phyloP scores from a whole-genome alignment of 257 asterid species.

The Plantago ovata region DNA sequence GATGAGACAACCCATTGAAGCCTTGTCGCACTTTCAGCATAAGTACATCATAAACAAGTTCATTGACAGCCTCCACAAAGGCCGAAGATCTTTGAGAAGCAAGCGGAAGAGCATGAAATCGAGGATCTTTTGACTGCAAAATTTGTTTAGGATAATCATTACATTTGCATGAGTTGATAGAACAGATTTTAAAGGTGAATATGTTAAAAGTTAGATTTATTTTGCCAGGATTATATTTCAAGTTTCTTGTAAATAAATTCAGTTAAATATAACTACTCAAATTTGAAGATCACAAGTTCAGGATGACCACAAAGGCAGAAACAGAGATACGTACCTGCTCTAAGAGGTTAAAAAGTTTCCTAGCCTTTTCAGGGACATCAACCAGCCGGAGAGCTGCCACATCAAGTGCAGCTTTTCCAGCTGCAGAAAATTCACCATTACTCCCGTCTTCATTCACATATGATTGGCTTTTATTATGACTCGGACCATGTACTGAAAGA shows the following conservation, averaged over 20 bases:
- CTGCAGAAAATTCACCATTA: slow-evolving; percentile 59
- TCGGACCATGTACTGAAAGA: slow-evolving; percentile 55
- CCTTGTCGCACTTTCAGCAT: slow-evolving; percentile 82
- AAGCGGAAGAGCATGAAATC: slow-evolving; percentile 94
- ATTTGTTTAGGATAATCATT: slow-evolving; percentile 12
- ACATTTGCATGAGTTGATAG: slow-evolving; percentile 9
- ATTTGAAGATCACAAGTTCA: neutral
- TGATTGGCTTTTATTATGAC: slow-evolving; percentile 53
- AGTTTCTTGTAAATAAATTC: neutral
- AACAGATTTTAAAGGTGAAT: neutral
- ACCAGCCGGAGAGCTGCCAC: slow-evolving; percentile 86
- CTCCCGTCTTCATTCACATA: slow-evolving; percentile 51
- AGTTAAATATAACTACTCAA: neutral
- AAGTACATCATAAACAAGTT: slow-evolving; percentile 93
- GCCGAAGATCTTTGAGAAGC: slow-evolving; percentile 87
- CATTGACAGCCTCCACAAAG: slow-evolving; percentile 90
- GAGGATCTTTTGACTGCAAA: slow-evolving; percentile 94
- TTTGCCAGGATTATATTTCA: neutral
- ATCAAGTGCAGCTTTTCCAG: slow-evolving; percentile 87
- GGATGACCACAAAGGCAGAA: slow-evolving; percentile 11
- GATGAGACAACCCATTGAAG: slow-evolving; percentile 62
- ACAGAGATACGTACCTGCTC: slow-evolving; percentile 65
- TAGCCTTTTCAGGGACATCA: slow-evolving; percentile 83
- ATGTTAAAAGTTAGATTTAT: neutral
- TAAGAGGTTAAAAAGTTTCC: slow-evolving; percentile 77